Base-by-base conservation (phyloP, 257 asterid species). In the Solanum neorickii region DNA sequence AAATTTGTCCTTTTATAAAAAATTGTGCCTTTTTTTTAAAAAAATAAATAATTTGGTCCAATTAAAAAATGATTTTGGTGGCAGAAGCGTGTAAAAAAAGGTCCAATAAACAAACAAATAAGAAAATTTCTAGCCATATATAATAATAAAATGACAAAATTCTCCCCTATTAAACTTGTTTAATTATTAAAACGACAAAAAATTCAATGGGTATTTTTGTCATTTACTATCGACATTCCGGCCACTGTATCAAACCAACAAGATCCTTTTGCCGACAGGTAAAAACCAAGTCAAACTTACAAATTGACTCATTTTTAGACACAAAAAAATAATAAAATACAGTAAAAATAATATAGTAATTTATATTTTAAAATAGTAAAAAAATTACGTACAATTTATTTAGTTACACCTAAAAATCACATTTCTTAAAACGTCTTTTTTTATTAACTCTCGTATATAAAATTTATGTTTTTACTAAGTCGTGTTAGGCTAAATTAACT, bases 221-320 rank as follows among this genome's bases (percentile, higher is more conserved):
- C 91, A 90, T 88, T 93, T 31, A 10, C 27, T 2, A 60, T 87
- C 88, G 88, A 91, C 94, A 94, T 72, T 83, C 95, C 94, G 94
- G 93, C 93, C 90, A 92, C 88, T 85, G 42, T 90, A 92, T 92
- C 94, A 87, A 92, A 89, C 92, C 85, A 75, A 75, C 87, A 47
- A 87, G 93, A 89, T 93, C 88, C 88, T 27, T 86, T 90, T 76
- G 90, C 98, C 96, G 96, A 93, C 94, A 92, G 76, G 44, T 82
- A 56, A 42, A 78, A 86, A 85, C 78, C 83, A 87, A 88, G 93
- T 92, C 95, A 94, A 91, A 93, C 89, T n/a, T 25, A 27, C 83
- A 86, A 87, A 90, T 88, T 89, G 87, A 92, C 90, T 88, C 78
- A 69, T 69, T 69, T 68, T 29, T 31, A 69, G 20, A 29, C 23